Percentiles rank a stretch among this genome's conserved stretches.
Conservation (phyloP, 768 basidiomycete species). For the Agaricus sinodeliciosus region DNA sequence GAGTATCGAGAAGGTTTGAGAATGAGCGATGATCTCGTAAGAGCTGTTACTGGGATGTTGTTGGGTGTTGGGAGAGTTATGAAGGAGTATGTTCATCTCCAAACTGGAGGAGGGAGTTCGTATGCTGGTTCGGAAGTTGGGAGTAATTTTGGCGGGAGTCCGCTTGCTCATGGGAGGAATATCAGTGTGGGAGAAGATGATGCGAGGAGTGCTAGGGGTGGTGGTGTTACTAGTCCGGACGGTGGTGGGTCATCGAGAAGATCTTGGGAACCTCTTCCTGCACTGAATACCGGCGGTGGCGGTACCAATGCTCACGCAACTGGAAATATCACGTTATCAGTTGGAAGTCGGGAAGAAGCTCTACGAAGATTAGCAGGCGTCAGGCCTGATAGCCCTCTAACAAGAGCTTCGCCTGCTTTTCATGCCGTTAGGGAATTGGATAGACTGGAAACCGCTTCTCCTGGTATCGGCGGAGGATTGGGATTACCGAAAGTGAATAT, state of each 20-base stretch:
- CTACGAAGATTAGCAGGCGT: slow-evolving; percentile 26
- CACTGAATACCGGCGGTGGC: slow-evolving; percentile 14
- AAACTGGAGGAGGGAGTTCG: slow-evolving; percentile 16
- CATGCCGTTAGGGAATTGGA: slow-evolving; percentile 23
- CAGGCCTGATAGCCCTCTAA: slow-evolving; percentile 28
- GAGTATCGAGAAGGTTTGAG: slow-evolving; percentile 69
- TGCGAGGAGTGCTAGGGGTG: slow-evolving; percentile 8
- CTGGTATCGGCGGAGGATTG: slow-evolving; percentile 13
- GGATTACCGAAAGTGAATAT: slow-evolving; percentile 9
- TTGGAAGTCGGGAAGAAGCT: slow-evolving; percentile 38
- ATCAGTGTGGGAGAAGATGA: slow-evolving; percentile 50
- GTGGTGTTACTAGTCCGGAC: slow-evolving; percentile 22
- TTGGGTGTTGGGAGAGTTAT: slow-evolving; percentile 69
- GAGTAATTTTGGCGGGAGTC: too few relatives aligned
- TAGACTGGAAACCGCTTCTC: slow-evolving; percentile 18
- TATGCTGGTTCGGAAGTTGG: slow-evolving; percentile 11
- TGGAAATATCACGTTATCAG: too few relatives aligned
- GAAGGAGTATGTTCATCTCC: slow-evolving; percentile 40
- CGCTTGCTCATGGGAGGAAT: slow-evolving; percentile 40
- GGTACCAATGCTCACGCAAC: slow-evolving; percentile 10
- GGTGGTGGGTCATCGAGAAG: slow-evolving; percentile 41
- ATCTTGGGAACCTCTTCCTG: slow-evolving; percentile 35
- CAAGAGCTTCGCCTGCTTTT: slow-evolving; percentile 29
- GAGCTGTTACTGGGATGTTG: slow-evolving; percentile 69
- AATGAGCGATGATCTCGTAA: slow-evolving; percentile 72